phyloP scores from a whole-genome alignment of 306 rosid genomes.

The Prunus mume region DNA sequence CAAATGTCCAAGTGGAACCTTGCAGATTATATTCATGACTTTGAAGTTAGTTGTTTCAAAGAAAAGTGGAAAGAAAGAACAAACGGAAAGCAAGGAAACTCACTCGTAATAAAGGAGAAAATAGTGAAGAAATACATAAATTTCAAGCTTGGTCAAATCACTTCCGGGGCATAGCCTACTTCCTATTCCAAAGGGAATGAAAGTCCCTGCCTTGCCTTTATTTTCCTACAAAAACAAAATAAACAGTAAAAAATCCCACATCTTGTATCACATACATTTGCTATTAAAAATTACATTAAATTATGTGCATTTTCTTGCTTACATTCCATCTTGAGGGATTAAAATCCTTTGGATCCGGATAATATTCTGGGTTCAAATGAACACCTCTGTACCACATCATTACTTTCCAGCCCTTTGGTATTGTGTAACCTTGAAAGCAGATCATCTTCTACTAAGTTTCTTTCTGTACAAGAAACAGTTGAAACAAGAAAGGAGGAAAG shows the following conservation, averaged over 20 bases:
- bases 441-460: not conserved
- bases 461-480: not conserved
- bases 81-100: constrained; percentile 16
- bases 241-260: not conserved
- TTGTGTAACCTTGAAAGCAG: constrained; percentile 34
- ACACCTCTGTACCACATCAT: constrained; percentile 38
- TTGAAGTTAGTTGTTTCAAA: not conserved
- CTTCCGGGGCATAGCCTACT: constrained; percentile 44
- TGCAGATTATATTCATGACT: not conserved
- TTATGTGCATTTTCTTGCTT: constrained; percentile 14
- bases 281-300: not conserved
- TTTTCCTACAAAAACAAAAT: constrained; percentile 22
- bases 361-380: constrained; percentile 33
- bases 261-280: not conserved
- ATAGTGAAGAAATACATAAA: constrained; percentile 41
- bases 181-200: constrained; percentile 58
- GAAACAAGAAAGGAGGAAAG: not conserved
- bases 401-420: constrained; percentile 53
- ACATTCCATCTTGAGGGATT: constrained; percentile 58
- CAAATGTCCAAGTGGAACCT: not conserved
- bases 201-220: constrained; percentile 29
- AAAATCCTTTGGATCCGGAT: constrained; percentile 38
- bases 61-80: not conserved
- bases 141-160: constrained; percentile 51
- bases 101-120: constrained; percentile 53